phyloP scores from a whole-genome alignment of 164 flowering plant species.

The Magnolia sinica region DNA sequence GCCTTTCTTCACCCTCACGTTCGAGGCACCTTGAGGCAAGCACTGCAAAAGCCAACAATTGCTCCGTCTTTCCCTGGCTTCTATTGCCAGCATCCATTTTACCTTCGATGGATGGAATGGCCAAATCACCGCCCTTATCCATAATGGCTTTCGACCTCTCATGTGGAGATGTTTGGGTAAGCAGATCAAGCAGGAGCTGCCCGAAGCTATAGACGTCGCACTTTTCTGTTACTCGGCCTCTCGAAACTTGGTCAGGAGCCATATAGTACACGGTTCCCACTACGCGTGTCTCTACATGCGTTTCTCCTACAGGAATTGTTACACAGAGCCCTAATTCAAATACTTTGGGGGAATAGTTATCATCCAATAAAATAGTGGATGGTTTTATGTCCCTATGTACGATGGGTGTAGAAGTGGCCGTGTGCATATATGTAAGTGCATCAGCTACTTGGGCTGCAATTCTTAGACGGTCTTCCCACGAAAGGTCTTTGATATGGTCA shows the following conservation, averaged over 20 bases:
- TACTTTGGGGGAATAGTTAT: neutral
- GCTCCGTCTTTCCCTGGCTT: neutral
- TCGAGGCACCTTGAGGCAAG: conserved; percentile 3
- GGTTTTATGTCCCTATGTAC: neutral
- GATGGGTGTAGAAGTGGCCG: neutral
- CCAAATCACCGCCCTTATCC: conserved; percentile 13
- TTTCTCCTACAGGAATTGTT: neutral
- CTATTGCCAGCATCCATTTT: neutral
- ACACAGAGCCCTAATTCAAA: neutral
- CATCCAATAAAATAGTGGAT: conserved; percentile 1
- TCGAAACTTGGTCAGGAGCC: neutral
- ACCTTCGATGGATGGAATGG: neutral
- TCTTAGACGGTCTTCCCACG: neutral
- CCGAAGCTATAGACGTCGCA: conserved; percentile 7
- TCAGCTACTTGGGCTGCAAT: neutral
- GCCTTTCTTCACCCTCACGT: neutral
- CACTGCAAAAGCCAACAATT: neutral
- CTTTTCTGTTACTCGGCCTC: neutral
- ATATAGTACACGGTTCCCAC: neutral
- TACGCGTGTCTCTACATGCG: neutral
- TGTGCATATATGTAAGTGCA: conserved; percentile 4
- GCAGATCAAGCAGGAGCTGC: conserved; percentile 17
- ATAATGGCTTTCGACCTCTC: no score
- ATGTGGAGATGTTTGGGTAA: conserved; percentile 10
- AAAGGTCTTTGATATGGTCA: conserved; percentile 8